Base-by-base conservation (phyloP, 257 asterid species). In the Penstemon newberryi region DNA sequence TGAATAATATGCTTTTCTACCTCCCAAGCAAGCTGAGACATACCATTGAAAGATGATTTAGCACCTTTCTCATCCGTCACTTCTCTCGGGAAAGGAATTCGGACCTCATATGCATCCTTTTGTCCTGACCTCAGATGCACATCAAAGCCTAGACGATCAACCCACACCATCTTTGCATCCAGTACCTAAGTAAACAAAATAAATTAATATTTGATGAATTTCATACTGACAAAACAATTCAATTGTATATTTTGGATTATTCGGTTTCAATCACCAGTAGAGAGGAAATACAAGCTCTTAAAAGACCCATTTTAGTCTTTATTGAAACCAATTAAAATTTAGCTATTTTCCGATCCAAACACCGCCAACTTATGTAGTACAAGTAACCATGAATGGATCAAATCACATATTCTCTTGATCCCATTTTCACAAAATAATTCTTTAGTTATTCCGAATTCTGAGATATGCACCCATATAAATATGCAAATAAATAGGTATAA, bases 21-120 rank as follows among this genome's bases (percentile, higher is more conserved):
- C 77, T 92, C 96, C 97, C 97, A 90, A 56, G 98, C 98, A 62
- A 86, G 87, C 78, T 92, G 97, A 72, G 96, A 86, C 97, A 90
- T 92, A 36, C 98, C 89, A 55, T 90, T 92, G 86, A 88, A 92
- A 65, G 97, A 86, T 69, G 98, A 92, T 85, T 92, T 92, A 52
- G 96, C 97, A n/a, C 96, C 95, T 76, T 90, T 90, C 84, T 84
- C 97, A 7, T 88, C 96, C 0, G 84, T 70, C 54, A 92, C 98
- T 80, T 92, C 93, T 69, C 96, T 83, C 3, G 95, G 96, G 78
- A 92, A 92, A 72, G 98, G 97, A 72, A 92, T 88, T 59, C 98
- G 85, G 44, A 84, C 95, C 80, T 90, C 97, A 68, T 79, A 86
- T 11, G 80, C 80, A 46, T 85, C 95, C 44, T 81, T 81, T 70